A percentile compares a stretch with the other conserved stretches of the same genome.
Conservation (phyloP, 345 rosid genomes). For the Kandelia obovata region DNA sequence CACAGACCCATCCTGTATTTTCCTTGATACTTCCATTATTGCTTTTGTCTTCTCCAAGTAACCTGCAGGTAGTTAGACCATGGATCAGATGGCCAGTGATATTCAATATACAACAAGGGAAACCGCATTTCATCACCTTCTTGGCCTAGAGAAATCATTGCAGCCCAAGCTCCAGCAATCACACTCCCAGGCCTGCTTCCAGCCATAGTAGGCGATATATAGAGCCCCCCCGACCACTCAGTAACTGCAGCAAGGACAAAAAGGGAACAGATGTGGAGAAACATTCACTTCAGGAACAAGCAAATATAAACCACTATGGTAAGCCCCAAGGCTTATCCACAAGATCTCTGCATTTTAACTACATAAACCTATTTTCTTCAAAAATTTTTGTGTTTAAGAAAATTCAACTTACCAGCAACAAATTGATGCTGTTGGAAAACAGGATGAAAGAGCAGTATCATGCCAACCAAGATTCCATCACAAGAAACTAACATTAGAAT, state of each 20-base stretch:
- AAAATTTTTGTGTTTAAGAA: slow-evolving; percentile 1
- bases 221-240: slow-evolving; percentile 96
- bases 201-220: slow-evolving; percentile 84
- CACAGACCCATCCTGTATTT: slow-evolving; percentile 60
- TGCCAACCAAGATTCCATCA: slow-evolving; percentile 35
- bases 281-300: slow-evolving; percentile 13
- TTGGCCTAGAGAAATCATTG: slow-evolving; percentile 79
- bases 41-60: slow-evolving; percentile 67
- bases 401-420: slow-evolving; percentile 71
- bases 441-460: slow-evolving; percentile 22
- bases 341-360: background rate
- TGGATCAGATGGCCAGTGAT: slow-evolving; percentile 6
- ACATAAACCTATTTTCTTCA: background rate
- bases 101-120: slow-evolving; percentile 8
- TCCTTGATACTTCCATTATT: slow-evolving; percentile 79
- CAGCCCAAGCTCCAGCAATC: slow-evolving; percentile 97
- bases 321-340: background rate
- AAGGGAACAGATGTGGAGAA: slow-evolving; percentile 15
- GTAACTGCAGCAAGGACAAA: slow-evolving; percentile 52
- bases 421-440: slow-evolving; percentile 76
- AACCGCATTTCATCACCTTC: slow-evolving; percentile 48
- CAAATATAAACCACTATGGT: background rate
- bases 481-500: slow-evolving; percentile 28
- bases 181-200: slow-evolving; percentile 92
- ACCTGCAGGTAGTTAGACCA: slow-evolving; percentile 42